Conservation (phyloP, 345 rosid species). For the Arabis hirsuta region DNA sequence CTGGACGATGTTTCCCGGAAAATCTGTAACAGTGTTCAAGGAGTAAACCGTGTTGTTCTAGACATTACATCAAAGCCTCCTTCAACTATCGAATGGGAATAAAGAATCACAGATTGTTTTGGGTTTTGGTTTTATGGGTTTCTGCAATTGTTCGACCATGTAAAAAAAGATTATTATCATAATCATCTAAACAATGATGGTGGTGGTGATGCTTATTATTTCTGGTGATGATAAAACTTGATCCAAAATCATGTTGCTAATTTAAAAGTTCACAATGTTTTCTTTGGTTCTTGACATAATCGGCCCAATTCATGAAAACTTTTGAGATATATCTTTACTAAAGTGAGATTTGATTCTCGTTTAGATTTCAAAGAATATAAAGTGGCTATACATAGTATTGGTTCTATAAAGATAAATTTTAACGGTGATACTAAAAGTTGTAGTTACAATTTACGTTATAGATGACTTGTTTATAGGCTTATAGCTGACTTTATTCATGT, state of each 20-base stretch:
- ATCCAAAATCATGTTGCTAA: neutral
- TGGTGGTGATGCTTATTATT: slow-evolving; percentile 14
- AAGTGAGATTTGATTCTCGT: too few relatives aligned
- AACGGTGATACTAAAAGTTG: too few relatives aligned
- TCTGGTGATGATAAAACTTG: neutral
- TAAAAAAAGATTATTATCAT: slow-evolving; percentile 28
- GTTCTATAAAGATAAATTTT: too few relatives aligned
- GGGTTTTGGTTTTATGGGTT: slow-evolving; percentile 23
- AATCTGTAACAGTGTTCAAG: slow-evolving; percentile 92
- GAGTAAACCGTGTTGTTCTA: slow-evolving; percentile 94
- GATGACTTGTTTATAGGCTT: too few relatives aligned
- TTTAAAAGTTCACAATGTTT: neutral
- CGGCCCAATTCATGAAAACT: too few relatives aligned
- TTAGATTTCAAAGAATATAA: too few relatives aligned
- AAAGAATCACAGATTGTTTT: slow-evolving; percentile 17
- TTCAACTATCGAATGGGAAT: slow-evolving; percentile 98
- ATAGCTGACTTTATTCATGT: neutral
- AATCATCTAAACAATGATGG: slow-evolving; percentile 25
- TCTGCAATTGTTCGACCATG: slow-evolving; percentile 36
- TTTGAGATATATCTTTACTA: too few relatives aligned
- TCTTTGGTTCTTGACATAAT: too few relatives aligned
- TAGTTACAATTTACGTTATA: neutral
- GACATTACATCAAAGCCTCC: slow-evolving; percentile 99
- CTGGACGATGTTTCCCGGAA: slow-evolving; percentile 83
- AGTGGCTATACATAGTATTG: too few relatives aligned